These are phyloP conservation scores for Ganoderma resinaceum DNA, from an alignment of 1,284 basidiomycete species.

Conservation along the genomic window DNA sequence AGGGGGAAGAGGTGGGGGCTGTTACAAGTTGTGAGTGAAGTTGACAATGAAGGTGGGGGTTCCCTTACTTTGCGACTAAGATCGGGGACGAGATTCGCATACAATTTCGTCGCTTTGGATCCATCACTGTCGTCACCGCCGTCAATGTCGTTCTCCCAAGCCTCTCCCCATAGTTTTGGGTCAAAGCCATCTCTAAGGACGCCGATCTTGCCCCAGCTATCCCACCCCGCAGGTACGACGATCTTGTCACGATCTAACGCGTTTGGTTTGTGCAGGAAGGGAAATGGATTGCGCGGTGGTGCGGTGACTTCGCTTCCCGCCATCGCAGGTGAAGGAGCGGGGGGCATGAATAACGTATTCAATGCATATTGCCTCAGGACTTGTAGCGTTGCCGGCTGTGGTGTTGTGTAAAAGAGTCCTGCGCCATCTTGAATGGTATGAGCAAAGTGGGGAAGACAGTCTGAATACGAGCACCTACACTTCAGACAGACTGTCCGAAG, in stretches of 20 bases:
- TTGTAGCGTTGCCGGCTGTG: conserved; percentile 80
- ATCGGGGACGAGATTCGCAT: conserved; percentile 70
- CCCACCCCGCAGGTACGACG: conserved; percentile 95
- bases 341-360: conserved; percentile 85
- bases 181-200: conserved; percentile 94
- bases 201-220: conserved; percentile 96
- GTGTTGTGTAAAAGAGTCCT: conserved; percentile 90
- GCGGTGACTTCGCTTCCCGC: conserved; percentile 56
- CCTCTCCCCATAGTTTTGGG: conserved; percentile 79
- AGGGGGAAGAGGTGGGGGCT: conserved; percentile 74
- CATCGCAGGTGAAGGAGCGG: conserved; percentile 65
- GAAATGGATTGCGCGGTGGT: conserved; percentile 78
- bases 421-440: conserved; percentile 76
- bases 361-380: conserved; percentile 87
- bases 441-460: neutral
- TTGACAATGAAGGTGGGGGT: too few relatives aligned
- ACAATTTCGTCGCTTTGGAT: conserved; percentile 64
- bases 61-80: conserved; percentile 69
- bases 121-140: conserved; percentile 46
- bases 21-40: conserved; percentile 6
- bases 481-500: conserved; percentile 91
- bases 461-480: conserved; percentile 61
- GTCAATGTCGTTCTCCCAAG: conserved; percentile 80
- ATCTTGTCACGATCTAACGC: conserved; percentile 93
- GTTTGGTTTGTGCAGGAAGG: conserved; percentile 88